Evolutionary conservation across 768 basidiomycete species (phyloP).

Genomic region (Suillus subluteus): DNA sequence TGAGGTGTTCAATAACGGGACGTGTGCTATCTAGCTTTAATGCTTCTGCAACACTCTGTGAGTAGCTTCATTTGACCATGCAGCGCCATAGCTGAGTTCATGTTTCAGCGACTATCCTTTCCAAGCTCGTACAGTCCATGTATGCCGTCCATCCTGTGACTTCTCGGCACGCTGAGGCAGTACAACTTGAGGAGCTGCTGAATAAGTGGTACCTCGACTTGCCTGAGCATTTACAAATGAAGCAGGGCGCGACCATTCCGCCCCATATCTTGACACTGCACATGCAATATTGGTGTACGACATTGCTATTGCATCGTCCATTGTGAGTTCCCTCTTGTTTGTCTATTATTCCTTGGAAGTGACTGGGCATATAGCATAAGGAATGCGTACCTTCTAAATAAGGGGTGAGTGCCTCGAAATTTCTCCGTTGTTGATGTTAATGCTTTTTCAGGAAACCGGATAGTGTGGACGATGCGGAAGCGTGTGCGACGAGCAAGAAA

Average conservation of each 20-base stretch:
- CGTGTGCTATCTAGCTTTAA: conserved; percentile 76
- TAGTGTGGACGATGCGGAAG: conserved; percentile 54
- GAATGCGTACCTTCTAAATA: conserved; percentile 34
- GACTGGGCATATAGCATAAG: conserved; percentile 25
- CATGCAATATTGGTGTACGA: conserved; percentile 87
- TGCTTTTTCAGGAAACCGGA: conserved; percentile 37
- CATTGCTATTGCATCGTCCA: conserved; percentile 74
- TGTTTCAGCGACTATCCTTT: conserved; percentile 63
- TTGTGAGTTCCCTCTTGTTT: conserved; percentile 55
- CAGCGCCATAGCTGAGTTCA: conserved; percentile 12
- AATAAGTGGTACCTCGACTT: conserved; percentile 80
- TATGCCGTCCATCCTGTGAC: conserved; percentile 64
- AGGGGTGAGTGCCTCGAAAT: conserved; percentile 36
- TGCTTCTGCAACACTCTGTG: conserved; percentile 73
- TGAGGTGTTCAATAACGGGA: conserved; percentile 41
- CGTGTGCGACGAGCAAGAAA: conserved; percentile 56
- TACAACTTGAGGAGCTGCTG: conserved; percentile 60
- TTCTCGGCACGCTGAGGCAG: conserved; percentile 61
- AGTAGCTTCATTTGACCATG: conserved; percentile 27
- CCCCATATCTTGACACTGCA: conserved; percentile 77
- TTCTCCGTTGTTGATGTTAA: background rate
- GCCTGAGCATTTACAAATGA: conserved; percentile 68
- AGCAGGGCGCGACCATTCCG: conserved; percentile 51
- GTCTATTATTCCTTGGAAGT: conserved; percentile 5
- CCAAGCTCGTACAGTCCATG: conserved; percentile 68